Base-by-base conservation (phyloP, 1,139 yeast genomes). In the Hanseniaspora uvarum region DNA sequence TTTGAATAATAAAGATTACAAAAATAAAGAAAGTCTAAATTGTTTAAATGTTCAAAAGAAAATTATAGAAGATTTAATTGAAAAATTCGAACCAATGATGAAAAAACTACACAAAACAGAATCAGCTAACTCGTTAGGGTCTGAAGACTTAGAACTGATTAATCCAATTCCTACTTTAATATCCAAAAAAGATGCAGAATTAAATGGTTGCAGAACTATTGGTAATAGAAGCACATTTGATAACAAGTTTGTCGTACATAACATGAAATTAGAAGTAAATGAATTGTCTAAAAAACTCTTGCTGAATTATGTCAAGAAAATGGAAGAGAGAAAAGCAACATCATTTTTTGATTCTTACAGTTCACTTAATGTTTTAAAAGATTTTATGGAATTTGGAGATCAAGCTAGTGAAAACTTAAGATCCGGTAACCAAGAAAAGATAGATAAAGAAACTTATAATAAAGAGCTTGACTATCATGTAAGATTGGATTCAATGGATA, bases 171-270 rank as follows among this genome's bases (percentile, higher is more conserved):
- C 44, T 10, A 44, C 49, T 10, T 16, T 50, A n/a, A 11, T 43
- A 1, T 36, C 53, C 8, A 50, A 59, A 62, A 30, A 68, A 54
- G 53, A 65, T 66, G 21, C 40, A 67, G 69, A 0, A 61, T 56
- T 62, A 63, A 57, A 24, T 71, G 70, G 5, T 67, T 71, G 61
- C 65, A 68, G 52, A 63, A 63, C 39, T 68, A 10, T 14, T 14
- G 68, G 7, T 65, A 71, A 3, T 62, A 65, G 11, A 59, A 70
- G 72, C 3, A 65, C 70, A 16, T 87, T 81, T 68, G 83, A 81
- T 60, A 88, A 88, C 62, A 70, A 94, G 56, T 87, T 86, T 63
- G 80, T 86, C 58, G 71, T 87, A 37, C 95, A 88, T 63, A 82
- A 83, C 61, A 71, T 86, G 52, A 81, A 79, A 60, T 65, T 86